Conservation (phyloP, 352 stramenopile genomes). For the Phytophthora colocasiae region DNA sequence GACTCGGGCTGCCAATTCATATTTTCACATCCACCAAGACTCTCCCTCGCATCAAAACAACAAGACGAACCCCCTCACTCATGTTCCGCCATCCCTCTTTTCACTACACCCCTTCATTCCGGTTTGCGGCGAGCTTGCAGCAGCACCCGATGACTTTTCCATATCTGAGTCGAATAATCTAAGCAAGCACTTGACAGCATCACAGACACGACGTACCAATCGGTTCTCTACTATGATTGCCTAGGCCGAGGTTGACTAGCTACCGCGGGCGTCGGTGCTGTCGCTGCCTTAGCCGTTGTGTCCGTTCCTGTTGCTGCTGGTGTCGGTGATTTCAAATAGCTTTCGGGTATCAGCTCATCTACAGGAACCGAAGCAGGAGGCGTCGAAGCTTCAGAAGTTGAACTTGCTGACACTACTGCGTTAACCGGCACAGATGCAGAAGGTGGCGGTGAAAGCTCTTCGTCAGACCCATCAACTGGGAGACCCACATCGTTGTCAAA, state of each 20-base stretch:
- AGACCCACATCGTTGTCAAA: conserved; percentile 39
- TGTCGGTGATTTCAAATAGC: conserved; percentile 39
- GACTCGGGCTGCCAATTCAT: conserved; percentile 41
- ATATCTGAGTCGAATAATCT: conserved; percentile 31
- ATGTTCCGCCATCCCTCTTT: conserved; percentile 25
- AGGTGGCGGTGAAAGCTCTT: conserved; percentile 17
- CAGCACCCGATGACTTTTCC: conserved; percentile 19
- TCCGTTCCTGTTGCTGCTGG: conserved; percentile 18
- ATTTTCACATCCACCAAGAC: conserved; percentile 55
- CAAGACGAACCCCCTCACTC: conserved; percentile 36
- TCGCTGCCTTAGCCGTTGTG: conserved; percentile 15
- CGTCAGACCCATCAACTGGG: conserved; percentile 32
- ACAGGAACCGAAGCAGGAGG: conserved; percentile 17
- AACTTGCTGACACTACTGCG: conserved; percentile 9
- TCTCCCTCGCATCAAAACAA: conserved; percentile 44
- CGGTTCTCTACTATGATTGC: conserved; percentile 35
- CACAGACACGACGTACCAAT: conserved; percentile 23
- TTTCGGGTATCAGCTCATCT: conserved; percentile 42
- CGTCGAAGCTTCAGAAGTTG: conserved; percentile 14
- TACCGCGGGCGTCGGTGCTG: conserved; percentile 18
- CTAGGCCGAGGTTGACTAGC: conserved; percentile 18
- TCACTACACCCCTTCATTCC: conserved; percentile 25
- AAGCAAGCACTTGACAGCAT: conserved; percentile 37
- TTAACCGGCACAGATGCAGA: conserved; percentile 7
- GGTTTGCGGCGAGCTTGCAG: conserved; percentile 18